phyloP scores from a whole-genome alignment of 371 early-diverging fungal genomes.

The Mortierella sp. region DNA sequence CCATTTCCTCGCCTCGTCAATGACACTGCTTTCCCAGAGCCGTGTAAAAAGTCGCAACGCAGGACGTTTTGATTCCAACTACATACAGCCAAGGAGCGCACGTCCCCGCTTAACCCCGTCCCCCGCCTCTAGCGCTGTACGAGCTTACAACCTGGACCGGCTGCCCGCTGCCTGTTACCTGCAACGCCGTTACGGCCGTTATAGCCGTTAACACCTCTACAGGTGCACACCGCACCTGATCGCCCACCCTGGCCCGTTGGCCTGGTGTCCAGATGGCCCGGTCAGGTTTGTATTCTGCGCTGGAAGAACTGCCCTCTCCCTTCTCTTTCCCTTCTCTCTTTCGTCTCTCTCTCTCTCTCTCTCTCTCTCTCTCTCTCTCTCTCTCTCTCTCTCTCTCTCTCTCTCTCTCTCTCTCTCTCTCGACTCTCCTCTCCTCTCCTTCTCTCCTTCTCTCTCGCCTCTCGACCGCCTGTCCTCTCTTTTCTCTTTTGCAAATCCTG shows the following conservation, averaged over 20 bases:
- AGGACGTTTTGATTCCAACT: constrained; percentile 50
- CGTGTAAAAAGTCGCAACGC: constrained; percentile 2
- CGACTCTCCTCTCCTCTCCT: neutral
- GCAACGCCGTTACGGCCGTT: too few relatives aligned
- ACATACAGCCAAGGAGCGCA: constrained; percentile 10
- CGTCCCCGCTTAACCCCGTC: constrained; percentile 1
- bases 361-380: neutral
- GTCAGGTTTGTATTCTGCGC: too few relatives aligned
- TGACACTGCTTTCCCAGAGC: too few relatives aligned
- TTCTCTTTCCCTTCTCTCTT: constrained; percentile 1
- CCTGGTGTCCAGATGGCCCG: too few relatives aligned
- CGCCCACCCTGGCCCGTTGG: too few relatives aligned
- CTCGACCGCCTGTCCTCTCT: neutral
- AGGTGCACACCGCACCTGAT: too few relatives aligned
- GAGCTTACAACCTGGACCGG: constrained; percentile 39
- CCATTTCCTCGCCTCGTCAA: too few relatives aligned
- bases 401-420: constrained; percentile 3
- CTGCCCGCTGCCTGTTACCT: neutral
- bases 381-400: constrained; percentile 6
- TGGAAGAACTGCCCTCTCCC: constrained; percentile 2
- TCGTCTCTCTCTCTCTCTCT: neutral
- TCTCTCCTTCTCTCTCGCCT: neutral
- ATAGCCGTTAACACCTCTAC: too few relatives aligned
- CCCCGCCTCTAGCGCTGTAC: constrained; percentile 10
- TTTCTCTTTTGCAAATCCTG: too few relatives aligned